Percentiles rank a stretch among this genome's conserved stretches.
These are phyloP conservation scores for Acacia melanoxylon DNA, from an alignment of 306 rosid genomes.

Conservation along the genomic window DNA sequence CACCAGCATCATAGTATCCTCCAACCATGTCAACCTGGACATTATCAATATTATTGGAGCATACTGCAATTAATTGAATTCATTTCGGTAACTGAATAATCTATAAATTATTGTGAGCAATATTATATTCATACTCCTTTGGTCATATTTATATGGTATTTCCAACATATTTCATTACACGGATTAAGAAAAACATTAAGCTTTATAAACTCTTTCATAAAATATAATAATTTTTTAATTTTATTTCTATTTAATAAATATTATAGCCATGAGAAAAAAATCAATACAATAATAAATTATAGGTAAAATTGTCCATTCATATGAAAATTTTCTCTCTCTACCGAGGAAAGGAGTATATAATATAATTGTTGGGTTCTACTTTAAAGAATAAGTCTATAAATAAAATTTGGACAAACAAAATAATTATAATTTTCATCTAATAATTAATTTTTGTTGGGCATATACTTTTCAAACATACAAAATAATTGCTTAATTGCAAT, in stretches of 20 bases:
- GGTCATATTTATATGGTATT: too few relatives aligned
- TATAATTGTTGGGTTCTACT: not conserved
- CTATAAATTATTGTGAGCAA: not conserved
- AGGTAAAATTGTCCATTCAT: too few relatives aligned
- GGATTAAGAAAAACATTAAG: too few relatives aligned
- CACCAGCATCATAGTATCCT: constrained; percentile 64
- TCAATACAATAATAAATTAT: too few relatives aligned
- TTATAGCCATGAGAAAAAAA: too few relatives aligned
- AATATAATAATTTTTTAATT: too few relatives aligned
- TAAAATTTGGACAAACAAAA: not conserved
- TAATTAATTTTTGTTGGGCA: not conserved
- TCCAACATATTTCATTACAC: too few relatives aligned
- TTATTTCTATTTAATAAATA: too few relatives aligned
- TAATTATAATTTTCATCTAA: too few relatives aligned
- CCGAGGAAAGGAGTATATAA: too few relatives aligned
- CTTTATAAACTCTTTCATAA: too few relatives aligned
- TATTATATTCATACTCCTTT: not conserved
- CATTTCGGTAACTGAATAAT: not conserved
- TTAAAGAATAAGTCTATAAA: not conserved
- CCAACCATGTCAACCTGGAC: constrained; percentile 45
- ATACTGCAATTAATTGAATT: not conserved
- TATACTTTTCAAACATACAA: not conserved
- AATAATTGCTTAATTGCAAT: not conserved
- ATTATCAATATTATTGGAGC: not conserved
- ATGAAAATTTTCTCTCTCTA: too few relatives aligned